Conservation (phyloP, 768 basidiomycete genomes). For the Crassisporium funariophilum region DNA sequence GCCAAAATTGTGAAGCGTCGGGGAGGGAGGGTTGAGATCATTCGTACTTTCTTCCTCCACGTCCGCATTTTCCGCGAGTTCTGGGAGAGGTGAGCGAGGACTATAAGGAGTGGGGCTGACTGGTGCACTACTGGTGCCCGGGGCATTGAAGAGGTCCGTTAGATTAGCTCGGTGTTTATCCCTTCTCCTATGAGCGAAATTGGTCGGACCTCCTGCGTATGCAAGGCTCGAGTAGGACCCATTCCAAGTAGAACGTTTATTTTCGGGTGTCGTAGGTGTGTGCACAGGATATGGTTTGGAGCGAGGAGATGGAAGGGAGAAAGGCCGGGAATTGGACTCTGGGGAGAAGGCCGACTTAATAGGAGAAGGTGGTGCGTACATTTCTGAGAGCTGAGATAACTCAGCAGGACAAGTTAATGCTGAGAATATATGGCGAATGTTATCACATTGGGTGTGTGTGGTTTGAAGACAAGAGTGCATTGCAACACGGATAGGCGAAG, state of each 20-base stretch:
- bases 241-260: conserved; percentile 77
- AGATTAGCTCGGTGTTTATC: conserved; percentile 61
- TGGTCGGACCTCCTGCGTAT: conserved; percentile 47
- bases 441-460: conserved; percentile 80
- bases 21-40: conserved; percentile 18
- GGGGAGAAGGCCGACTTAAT: conserved; percentile 31
- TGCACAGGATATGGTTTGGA: conserved; percentile 29
- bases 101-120: conserved; percentile 27
- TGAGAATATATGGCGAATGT: conserved; percentile 75
- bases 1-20: conserved; percentile 49
- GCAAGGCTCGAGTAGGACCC: conserved; percentile 61
- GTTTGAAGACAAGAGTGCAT: conserved; percentile 74
- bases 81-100: conserved; percentile 15
- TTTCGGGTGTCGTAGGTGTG: conserved; percentile 24
- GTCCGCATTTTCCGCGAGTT: conserved; percentile 25
- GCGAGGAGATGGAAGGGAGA: conserved; percentile 42
- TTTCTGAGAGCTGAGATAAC: conserved; percentile 78
- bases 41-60: conserved; percentile 26
- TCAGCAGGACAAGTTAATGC: conserved; percentile 74
- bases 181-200: conserved; percentile 42
- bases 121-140: conserved; percentile 27
- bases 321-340: conserved; percentile 37
- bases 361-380: conserved; percentile 86
- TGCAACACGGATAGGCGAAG: conserved; percentile 65
- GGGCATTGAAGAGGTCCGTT: conserved; percentile 45